Evolutionary conservation across 805 yeast genomes (phyloP).

Genomic region (Jamesozyma hellenica): DNA sequence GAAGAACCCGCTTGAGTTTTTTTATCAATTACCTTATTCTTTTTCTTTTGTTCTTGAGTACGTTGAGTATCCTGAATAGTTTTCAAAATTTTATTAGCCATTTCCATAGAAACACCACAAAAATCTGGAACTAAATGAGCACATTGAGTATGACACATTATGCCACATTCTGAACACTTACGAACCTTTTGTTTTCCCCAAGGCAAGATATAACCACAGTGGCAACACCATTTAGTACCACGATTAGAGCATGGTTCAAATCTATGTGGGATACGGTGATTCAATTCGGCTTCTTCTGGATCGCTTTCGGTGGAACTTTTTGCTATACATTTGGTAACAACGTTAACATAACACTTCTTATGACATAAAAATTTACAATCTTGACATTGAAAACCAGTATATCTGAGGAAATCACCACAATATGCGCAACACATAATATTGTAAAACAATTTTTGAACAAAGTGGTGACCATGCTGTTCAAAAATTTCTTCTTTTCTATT

Average conservation of each 20-base stretch:
- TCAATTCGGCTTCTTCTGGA: constrained; percentile 69
- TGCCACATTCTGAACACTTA: constrained; percentile 87
- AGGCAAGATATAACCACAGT: constrained; percentile 93
- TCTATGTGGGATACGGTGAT: constrained; percentile 94
- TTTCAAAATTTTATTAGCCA: constrained; percentile 78
- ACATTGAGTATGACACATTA: constrained; percentile 89
- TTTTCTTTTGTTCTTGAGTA: constrained; percentile 17
- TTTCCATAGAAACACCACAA: constrained; percentile 97
- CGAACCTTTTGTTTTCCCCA: constrained; percentile 90
- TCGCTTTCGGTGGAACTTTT: constrained; percentile 61
- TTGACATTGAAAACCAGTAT: constrained; percentile 79
- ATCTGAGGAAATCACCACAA: constrained; percentile 89
- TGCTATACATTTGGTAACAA: constrained; percentile 75
- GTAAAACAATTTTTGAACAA: constrained; percentile 90
- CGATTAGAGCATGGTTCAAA: constrained; percentile 86
- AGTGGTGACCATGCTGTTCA: constrained; percentile 95
- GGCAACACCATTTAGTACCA: constrained; percentile 99
- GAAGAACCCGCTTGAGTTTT: neutral
- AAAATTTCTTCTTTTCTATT: constrained; percentile 80
- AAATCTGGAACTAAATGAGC: constrained; percentile 94
- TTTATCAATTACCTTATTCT: constrained; percentile 7
- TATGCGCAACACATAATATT: constrained; percentile 95
- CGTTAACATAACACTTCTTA: constrained; percentile 69
- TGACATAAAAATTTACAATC: constrained; percentile 76
- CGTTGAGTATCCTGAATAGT: constrained; percentile 70